Evolutionary conservation across 371 early-diverging fungal species (phyloP).

Genomic region (Paraphysoderma sedebokerense): DNA sequence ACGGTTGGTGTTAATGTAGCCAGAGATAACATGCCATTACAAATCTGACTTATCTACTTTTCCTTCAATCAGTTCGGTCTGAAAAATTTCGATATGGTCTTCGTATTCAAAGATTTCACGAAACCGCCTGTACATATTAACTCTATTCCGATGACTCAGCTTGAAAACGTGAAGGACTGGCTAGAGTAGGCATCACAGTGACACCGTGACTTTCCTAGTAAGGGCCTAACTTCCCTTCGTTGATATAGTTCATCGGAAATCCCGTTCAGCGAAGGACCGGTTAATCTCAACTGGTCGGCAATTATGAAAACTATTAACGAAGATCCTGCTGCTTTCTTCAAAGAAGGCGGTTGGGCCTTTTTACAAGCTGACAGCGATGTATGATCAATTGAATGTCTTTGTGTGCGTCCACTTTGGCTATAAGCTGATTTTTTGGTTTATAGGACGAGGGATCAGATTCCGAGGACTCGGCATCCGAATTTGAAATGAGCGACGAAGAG

Average conservation of each 20-base stretch:
- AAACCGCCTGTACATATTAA: slow-evolving; percentile 88
- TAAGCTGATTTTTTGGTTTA: slow-evolving; percentile 1
- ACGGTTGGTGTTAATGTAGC: slow-evolving; percentile 10
- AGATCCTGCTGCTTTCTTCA: slow-evolving; percentile 91
- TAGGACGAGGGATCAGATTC: slow-evolving; percentile 17
- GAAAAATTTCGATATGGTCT: slow-evolving; percentile 98
- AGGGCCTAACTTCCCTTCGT: too few species aligned
- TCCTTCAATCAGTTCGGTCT: slow-evolving; percentile 57
- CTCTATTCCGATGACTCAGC: slow-evolving; percentile 83
- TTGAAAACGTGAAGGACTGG: slow-evolving; percentile 97
- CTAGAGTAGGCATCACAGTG: slow-evolving; percentile 87
- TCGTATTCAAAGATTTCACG: slow-evolving; percentile 92
- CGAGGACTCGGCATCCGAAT: slow-evolving; percentile 28
- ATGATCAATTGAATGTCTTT: slow-evolving; percentile 1
- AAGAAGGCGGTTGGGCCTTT: slow-evolving; percentile 94
- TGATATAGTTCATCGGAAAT: slow-evolving; percentile 84
- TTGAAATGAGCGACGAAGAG: slow-evolving; percentile 28
- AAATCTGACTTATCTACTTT: not conserved
- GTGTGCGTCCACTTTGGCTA: not conserved
- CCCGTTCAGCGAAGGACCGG: slow-evolving; percentile 89
- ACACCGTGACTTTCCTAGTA: not conserved
- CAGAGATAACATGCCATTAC: not conserved
- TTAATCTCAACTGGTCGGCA: slow-evolving; percentile 94
- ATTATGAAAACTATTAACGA: slow-evolving; percentile 98
- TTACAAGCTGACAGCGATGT: slow-evolving; percentile 53